phyloP scores from a whole-genome alignment of 1,284 basidiomycete species.

The Agroathelia rolfsii region DNA sequence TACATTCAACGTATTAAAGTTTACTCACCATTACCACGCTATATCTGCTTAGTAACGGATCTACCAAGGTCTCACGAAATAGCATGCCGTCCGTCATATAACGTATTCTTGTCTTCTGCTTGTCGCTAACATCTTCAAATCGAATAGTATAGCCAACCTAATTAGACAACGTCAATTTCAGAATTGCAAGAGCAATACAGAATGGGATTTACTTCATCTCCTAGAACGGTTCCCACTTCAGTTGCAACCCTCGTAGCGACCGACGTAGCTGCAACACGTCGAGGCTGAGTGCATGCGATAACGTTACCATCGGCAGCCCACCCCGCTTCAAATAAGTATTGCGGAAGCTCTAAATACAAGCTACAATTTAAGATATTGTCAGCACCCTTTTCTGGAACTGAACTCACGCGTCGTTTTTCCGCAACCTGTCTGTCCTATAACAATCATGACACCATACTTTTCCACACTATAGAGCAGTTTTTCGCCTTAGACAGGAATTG shows the following conservation, averaged over 20 bases:
- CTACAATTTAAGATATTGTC: constrained; percentile 1
- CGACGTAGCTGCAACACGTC: constrained; percentile 90
- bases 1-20: constrained; percentile 1
- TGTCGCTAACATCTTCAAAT: constrained; percentile 87
- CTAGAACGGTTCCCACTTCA: constrained; percentile 82
- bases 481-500: constrained; percentile 36
- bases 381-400: not conserved
- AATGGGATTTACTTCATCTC: constrained; percentile 66
- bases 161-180: constrained; percentile 2
- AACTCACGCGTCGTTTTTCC: constrained; percentile 92
- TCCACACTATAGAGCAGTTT: constrained; percentile 81
- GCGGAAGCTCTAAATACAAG: constrained; percentile 77
- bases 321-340: constrained; percentile 85
- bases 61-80: constrained; percentile 87
- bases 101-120: constrained; percentile 79
- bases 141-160: constrained; percentile 97
- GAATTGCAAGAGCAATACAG: not conserved
- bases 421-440: constrained; percentile 93
- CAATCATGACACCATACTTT: constrained; percentile 73
- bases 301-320: constrained; percentile 76
- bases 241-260: constrained; percentile 85
- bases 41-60: constrained; percentile 82
- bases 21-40: constrained; percentile 85
- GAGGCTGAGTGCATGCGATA: constrained; percentile 88
- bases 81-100: constrained; percentile 99